Conservation (phyloP, 306 rosid genomes). For the Adenanthera pavonina region DNA sequence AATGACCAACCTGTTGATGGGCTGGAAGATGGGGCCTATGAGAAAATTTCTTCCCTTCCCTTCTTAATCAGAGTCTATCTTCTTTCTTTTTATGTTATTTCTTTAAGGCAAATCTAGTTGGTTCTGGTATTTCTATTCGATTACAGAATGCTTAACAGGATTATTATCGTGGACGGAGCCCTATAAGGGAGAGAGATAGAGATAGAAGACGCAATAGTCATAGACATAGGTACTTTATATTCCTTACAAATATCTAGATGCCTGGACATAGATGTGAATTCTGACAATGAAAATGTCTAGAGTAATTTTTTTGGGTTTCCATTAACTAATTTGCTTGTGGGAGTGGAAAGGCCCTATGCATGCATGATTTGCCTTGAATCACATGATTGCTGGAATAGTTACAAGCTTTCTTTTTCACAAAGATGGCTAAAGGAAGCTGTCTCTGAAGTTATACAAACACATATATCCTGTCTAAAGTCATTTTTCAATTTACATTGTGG, state of each 20-base stretch:
- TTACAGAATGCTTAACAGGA: constrained; percentile 51
- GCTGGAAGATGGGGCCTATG: constrained; percentile 69
- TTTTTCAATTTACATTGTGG: constrained; percentile 57
- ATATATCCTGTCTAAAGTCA: constrained; percentile 23
- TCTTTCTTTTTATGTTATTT: neutral
- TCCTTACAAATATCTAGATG: constrained; percentile 18
- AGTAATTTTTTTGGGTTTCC: neutral
- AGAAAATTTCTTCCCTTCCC: constrained; percentile 52
- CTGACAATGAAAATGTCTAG: neutral
- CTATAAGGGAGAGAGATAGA: constrained; percentile 82
- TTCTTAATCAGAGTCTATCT: constrained; percentile 9
- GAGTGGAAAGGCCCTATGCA: neutral
- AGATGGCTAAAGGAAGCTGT: constrained; percentile 58
- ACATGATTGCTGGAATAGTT: constrained; percentile 8
- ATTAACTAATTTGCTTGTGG: constrained; percentile 23
- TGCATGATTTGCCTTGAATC: constrained; percentile 14
- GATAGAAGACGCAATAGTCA: constrained; percentile 87
- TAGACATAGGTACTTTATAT: constrained; percentile 72
- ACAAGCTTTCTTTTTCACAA: neutral
- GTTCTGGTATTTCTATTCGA: constrained; percentile 19
- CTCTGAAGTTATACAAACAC: constrained; percentile 25
- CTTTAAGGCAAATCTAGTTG: neutral
- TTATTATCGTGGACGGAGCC: constrained; percentile 86
- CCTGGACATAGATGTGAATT: neutral
- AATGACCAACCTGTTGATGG: constrained; percentile 74